Evolutionary conservation across 345 rosid genomes (phyloP).

Genomic region (Cochlearia excelsa): DNA sequence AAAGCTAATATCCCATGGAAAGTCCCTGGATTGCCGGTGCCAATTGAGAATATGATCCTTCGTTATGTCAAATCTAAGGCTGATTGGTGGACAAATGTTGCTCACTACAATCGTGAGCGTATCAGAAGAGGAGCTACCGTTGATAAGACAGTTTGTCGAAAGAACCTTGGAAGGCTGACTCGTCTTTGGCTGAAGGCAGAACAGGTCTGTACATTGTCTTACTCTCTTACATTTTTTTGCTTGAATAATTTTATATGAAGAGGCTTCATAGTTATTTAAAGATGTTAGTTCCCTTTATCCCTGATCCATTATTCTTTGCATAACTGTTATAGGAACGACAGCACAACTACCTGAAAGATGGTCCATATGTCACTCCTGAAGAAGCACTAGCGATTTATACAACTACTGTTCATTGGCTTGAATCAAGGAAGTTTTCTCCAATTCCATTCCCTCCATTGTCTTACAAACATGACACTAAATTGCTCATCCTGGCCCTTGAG

Average conservation of each 20-base stretch:
- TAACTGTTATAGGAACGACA: constrained; percentile 54
- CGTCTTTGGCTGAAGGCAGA: constrained; percentile 95
- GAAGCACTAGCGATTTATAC: constrained; percentile 88
- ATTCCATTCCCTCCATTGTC: constrained; percentile 89
- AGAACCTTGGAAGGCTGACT: constrained; percentile 82
- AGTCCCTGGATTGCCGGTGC: constrained; percentile 88
- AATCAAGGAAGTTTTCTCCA: constrained; percentile 79
- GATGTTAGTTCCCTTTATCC: no score
- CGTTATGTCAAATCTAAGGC: constrained; percentile 86
- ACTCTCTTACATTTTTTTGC: no score
- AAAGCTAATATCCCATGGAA: constrained; percentile 96
- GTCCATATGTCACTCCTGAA: constrained; percentile 84
- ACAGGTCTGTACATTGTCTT: constrained; percentile 29
- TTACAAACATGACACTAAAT: constrained; percentile 86
- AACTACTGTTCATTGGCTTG: constrained; percentile 84
- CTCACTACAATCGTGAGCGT: constrained; percentile 89
- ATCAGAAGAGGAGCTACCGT: constrained; percentile 94
- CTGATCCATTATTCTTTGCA: no score
- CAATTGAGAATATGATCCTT: constrained; percentile 91
- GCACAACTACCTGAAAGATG: constrained; percentile 87
- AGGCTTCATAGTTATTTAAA: no score
- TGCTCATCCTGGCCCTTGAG: constrained; percentile 85
- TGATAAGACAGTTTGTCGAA: constrained; percentile 87
- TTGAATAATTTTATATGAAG: no score
- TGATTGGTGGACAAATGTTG: constrained; percentile 96